Evolutionary conservation across 2,329 filamentous ascomycete genomes (phyloP).

Genomic region (Orbilia oligospora): DNA sequence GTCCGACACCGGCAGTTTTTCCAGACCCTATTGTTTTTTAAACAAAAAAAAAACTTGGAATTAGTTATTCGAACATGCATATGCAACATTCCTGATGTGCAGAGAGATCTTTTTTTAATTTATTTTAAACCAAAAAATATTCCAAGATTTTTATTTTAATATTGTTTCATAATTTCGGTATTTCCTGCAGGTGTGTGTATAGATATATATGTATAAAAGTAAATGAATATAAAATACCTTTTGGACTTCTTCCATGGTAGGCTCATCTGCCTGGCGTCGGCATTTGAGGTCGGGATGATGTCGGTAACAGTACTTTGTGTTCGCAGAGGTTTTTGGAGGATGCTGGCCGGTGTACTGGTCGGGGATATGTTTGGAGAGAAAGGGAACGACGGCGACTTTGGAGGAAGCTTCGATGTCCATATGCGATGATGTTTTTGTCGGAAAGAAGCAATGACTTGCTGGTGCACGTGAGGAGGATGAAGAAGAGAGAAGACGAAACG

Average conservation of each 20-base stretch:
- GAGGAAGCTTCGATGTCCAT: conserved; percentile 73
- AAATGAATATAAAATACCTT: conserved; percentile 77
- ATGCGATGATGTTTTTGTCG: conserved; percentile 5
- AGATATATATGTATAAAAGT: no score
- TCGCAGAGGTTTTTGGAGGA: conserved; percentile 67
- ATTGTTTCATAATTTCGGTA: no score
- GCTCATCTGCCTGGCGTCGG: conserved; percentile 90
- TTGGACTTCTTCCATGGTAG: conserved; percentile 95
- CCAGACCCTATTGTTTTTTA: conserved; percentile 74
- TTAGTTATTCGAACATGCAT: conserved; percentile 36
- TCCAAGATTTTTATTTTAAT: not conserved
- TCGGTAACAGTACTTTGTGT: conserved; percentile 95
- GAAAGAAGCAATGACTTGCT: conserved; percentile 60
- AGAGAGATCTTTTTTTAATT: not conserved
- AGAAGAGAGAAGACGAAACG: no score
- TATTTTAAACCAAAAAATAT: not conserved
- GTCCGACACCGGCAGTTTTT: conserved; percentile 83
- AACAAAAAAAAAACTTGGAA: no score
- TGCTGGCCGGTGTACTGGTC: conserved; percentile 81
- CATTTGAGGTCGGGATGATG: conserved; percentile 96
- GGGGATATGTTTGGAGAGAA: conserved; percentile 91
- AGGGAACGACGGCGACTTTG: conserved; percentile 85
- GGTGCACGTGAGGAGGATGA: conserved; percentile 65
- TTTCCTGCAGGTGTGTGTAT: no score
- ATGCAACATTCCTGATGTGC: conserved; percentile 62